These are phyloP conservation scores for Diaporthe ilicicola DNA, from an alignment of 2,329 filamentous ascomycete genomes.

Conservation along the genomic window DNA sequence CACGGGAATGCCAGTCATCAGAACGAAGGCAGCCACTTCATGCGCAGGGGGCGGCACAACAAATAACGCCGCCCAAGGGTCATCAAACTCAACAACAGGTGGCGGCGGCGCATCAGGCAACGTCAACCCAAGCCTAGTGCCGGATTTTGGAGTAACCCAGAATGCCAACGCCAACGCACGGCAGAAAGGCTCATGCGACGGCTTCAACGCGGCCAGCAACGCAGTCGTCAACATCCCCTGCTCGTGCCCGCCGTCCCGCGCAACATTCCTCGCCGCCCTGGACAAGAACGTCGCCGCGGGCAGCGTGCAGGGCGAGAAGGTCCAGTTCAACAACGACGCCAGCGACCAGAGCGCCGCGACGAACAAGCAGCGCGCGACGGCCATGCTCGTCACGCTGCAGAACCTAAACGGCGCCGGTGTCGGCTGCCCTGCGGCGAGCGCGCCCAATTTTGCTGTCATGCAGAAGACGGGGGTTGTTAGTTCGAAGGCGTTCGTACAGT, in stretches of 20 bases:
- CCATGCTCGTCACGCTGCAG: constrained; percentile 33
- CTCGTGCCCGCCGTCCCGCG: constrained; percentile 34
- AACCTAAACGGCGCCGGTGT: constrained; percentile 33
- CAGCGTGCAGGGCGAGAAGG: constrained; percentile 26
- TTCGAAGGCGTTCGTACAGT: constrained; percentile 10
- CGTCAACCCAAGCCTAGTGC: constrained; percentile 10
- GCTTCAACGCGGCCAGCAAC: constrained; percentile 27
- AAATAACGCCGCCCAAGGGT: not conserved
- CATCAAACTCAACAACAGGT: constrained; percentile 9
- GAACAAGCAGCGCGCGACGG: constrained; percentile 31
- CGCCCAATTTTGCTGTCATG: constrained; percentile 34
- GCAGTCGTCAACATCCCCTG: constrained; percentile 33
- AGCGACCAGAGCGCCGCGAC: constrained; percentile 30
- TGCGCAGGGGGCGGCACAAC: constrained; percentile 1
- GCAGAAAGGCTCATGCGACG: constrained; percentile 31
- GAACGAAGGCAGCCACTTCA: not conserved
- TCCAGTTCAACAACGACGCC: constrained; percentile 32
- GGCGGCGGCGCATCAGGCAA: not conserved
- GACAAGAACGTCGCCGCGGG: constrained; percentile 29
- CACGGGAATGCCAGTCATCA: constrained; percentile 3
- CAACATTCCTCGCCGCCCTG: constrained; percentile 30
- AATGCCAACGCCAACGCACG: constrained; percentile 12
- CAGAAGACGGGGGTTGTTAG: constrained; percentile 30
- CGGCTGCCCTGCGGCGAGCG: constrained; percentile 34
- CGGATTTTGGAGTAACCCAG: constrained; percentile 17